Base-by-base conservation (phyloP, 495 filamentous ascomycete genomes). In the Pyrenula massariospora region DNA sequence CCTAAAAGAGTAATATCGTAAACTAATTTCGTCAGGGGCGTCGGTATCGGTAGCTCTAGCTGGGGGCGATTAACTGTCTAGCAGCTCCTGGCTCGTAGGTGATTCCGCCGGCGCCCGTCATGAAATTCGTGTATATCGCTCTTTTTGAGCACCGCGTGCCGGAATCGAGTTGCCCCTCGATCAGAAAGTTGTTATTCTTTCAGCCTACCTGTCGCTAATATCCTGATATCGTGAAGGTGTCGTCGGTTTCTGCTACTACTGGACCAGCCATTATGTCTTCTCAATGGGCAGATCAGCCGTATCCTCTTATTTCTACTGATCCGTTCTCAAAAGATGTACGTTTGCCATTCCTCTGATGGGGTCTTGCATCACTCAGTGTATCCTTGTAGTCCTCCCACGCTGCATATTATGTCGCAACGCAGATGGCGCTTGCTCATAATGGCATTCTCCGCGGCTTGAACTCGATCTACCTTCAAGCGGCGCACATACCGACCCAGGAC, bases 371-470 rank as follows among this genome's bases (percentile, higher is more conserved):
- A 15, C 54, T 55, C 15, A 55, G 42, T 55, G 20, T 55, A 48
- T 36, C 54, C 25, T 55, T 15, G 15, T 42, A 55, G 54, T 51
- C 54, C 10, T 55, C 54, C 54, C 54, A 55, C 22, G 54, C 54
- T 5, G 54, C 54, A 42, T 42, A 42, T 15, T 64, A 65, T 62
- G 66, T 66, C 24, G 77, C 80, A 3, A 78, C 78, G 12, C 77
- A 82, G 60, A 84, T 84, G 80, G 75, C 77, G 1, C 63, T 81
- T 53, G 67, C 81, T 56, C 75, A 84, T 67, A 84, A 84, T 65
- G 70, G 73, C 36, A 78, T 82, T 58, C 65, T 84, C 48, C 79
- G 80, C 42, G 78, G 77, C 57, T 78, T 74, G 65, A 84, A 84
- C 65, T 77, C 76, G 55, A 78, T 84, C 62, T 80, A 74, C 65